Evolutionary conservation across 2,329 filamentous ascomycete species (phyloP).

Genomic region (Cyphellophora europaea): DNA sequence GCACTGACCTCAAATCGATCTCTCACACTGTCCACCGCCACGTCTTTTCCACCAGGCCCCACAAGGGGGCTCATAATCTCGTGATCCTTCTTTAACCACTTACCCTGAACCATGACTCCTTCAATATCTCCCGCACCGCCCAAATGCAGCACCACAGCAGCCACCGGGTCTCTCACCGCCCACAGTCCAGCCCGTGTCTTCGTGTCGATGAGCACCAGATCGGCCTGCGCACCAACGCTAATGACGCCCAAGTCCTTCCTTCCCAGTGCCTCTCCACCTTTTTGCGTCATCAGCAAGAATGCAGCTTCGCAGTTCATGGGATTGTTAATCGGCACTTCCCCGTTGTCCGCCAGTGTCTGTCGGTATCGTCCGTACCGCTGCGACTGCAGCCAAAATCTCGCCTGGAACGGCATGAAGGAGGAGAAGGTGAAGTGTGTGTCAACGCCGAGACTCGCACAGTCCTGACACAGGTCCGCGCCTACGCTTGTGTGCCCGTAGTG

Average conservation of each 20-base stretch:
- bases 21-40: too few species aligned
- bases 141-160: conserved; percentile 47
- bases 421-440: conserved; percentile 48
- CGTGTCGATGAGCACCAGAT: conserved; percentile 45
- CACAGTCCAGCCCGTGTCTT: conserved; percentile 37
- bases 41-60: too few species aligned
- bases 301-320: conserved; percentile 47
- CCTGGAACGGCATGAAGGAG: conserved; percentile 42
- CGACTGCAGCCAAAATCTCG: conserved; percentile 45
- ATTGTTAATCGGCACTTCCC: conserved; percentile 36
- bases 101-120: conserved; percentile 42
- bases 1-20: too few species aligned
- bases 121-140: conserved; percentile 42
- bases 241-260: conserved; percentile 44
- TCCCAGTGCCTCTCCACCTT: conserved; percentile 43
- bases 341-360: conserved; percentile 27
- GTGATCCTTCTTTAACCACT: conserved; percentile 38
- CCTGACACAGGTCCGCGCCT: conserved; percentile 35
- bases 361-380: conserved; percentile 31
- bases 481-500: conserved; percentile 55
- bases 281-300: conserved; percentile 45
- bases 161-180: conserved; percentile 47
- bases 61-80: conserved; percentile 20
- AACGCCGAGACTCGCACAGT: conserved; percentile 45
- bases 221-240: conserved; percentile 41